A percentile compares a stretch with the other conserved stretches of the same genome.
Conservation (phyloP, 768 basidiomycete genomes). For the Gyrodon lividus region DNA sequence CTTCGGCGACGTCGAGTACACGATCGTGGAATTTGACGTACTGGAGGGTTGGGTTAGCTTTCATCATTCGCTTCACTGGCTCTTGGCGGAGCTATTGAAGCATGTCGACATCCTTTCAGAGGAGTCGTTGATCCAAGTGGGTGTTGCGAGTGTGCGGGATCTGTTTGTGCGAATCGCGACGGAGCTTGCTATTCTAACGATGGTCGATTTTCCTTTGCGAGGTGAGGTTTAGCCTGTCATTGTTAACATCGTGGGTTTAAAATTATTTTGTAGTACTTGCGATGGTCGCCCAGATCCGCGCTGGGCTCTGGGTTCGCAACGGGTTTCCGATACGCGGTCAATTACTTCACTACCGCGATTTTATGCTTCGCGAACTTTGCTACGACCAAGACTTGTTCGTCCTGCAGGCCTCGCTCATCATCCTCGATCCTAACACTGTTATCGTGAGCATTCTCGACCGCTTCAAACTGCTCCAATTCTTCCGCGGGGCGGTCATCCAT, state of each 20-base stretch:
- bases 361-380: constrained; percentile 91
- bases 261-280: constrained; percentile 57
- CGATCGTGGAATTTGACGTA: constrained; percentile 77
- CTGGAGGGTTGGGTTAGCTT: constrained; percentile 84
- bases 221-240: constrained; percentile 46
- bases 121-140: constrained; percentile 49
- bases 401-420: constrained; percentile 79
- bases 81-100: constrained; percentile 86
- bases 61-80: constrained; percentile 90
- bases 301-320: constrained; percentile 96
- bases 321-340: constrained; percentile 95
- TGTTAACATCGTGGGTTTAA: constrained; percentile 1
- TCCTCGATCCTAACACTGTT: constrained; percentile 75
- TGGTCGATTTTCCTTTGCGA: constrained; percentile 87
- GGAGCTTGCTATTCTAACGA: constrained; percentile 66
- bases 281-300: constrained; percentile 93
- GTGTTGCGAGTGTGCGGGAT: constrained; percentile 55
- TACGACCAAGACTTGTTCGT: constrained; percentile 95
- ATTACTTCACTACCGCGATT: constrained; percentile 92
- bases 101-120: constrained; percentile 69
- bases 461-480: constrained; percentile 79
- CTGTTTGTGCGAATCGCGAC: constrained; percentile 60
- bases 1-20: constrained; percentile 59
- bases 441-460: constrained; percentile 87
- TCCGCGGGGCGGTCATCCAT: constrained; percentile 59